A percentile compares a stretch with the other conserved stretches of the same genome.
phyloP scores from a whole-genome alignment of 352 stramenopile species.

The Halophytophthora polymorphica region DNA sequence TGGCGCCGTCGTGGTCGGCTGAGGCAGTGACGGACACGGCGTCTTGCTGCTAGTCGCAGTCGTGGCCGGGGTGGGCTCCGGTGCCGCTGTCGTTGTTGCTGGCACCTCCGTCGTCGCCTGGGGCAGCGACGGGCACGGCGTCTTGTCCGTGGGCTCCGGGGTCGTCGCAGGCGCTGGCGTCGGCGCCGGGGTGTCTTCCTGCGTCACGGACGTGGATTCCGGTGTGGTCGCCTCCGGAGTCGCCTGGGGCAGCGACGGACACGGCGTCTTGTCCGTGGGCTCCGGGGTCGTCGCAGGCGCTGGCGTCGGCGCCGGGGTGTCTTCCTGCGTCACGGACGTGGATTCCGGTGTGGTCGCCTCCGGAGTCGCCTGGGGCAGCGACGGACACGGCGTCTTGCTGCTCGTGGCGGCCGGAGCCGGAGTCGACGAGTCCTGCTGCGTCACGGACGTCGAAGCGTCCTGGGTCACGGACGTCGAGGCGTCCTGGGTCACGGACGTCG shows the following conservation, averaged over 20 bases:
- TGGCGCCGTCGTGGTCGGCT: not conserved
- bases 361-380: conserved; percentile 11
- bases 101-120: conserved; percentile 4
- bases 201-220: not conserved
- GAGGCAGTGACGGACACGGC: conserved; percentile 2
- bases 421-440: not conserved
- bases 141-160: conserved; percentile 10
- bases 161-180: conserved; percentile 1
- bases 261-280: conserved; percentile 8
- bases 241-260: conserved; percentile 9
- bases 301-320: conserved; percentile 14
- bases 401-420: not conserved
- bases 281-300: not conserved
- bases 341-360: conserved; percentile 18
- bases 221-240: conserved; percentile 12
- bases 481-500: not conserved
- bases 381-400: conserved; percentile 15
- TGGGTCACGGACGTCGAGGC: not conserved
- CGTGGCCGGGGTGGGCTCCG: conserved; percentile 5
- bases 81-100: conserved; percentile 5
- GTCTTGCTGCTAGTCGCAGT: conserved; percentile 1
- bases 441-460: too few relatives aligned
- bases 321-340: conserved; percentile 12
- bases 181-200: conserved; percentile 3
- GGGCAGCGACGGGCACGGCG: conserved; percentile 12